Conservation (phyloP, 495 filamentous ascomycete genomes). For the Aspergillus incahuasiensis region DNA sequence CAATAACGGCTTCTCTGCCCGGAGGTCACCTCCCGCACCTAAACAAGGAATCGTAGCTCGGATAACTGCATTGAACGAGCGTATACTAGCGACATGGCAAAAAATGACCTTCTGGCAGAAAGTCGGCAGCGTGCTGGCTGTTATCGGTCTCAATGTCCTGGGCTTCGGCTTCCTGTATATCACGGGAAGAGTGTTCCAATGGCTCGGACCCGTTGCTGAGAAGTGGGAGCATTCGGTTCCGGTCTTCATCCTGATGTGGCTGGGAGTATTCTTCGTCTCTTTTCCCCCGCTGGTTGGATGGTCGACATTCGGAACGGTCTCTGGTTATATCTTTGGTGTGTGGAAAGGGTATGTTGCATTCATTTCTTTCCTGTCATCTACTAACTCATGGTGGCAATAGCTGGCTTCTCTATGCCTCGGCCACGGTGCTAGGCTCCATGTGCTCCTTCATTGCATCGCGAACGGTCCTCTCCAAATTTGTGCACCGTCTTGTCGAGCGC, state of each 20-base stretch:
- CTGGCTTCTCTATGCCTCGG: conserved; percentile 79
- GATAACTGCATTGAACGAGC: conserved; percentile 25
- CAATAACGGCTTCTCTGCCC: conserved; percentile 23
- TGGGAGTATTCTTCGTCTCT: conserved; percentile 67
- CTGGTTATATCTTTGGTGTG: conserved; percentile 92
- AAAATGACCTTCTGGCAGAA: conserved; percentile 58
- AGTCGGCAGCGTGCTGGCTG: conserved; percentile 49
- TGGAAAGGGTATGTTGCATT: conserved; percentile 61
- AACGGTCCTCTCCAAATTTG: conserved; percentile 69
- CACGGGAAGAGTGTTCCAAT: conserved; percentile 69
- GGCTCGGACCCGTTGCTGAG: conserved; percentile 63
- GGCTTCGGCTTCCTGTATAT: conserved; percentile 67
- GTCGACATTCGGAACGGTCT: conserved; percentile 75
- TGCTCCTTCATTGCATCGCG: conserved; percentile 75
- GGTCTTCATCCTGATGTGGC: conserved; percentile 79
- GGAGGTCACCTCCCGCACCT: conserved; percentile 30
- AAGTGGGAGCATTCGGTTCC: conserved; percentile 63
- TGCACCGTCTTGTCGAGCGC: conserved; percentile 70
- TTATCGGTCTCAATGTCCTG: conserved; percentile 45
- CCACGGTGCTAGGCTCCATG: conserved; percentile 72
- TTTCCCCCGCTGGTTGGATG: conserved; percentile 94
- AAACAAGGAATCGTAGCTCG: conserved; percentile 41
- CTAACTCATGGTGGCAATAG: conserved; percentile 23
- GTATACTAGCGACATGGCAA: conserved; percentile 37
- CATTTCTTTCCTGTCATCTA: neutral